phyloP scores from a whole-genome alignment of 306 rosid species.

The Astragalus membranaceus region DNA sequence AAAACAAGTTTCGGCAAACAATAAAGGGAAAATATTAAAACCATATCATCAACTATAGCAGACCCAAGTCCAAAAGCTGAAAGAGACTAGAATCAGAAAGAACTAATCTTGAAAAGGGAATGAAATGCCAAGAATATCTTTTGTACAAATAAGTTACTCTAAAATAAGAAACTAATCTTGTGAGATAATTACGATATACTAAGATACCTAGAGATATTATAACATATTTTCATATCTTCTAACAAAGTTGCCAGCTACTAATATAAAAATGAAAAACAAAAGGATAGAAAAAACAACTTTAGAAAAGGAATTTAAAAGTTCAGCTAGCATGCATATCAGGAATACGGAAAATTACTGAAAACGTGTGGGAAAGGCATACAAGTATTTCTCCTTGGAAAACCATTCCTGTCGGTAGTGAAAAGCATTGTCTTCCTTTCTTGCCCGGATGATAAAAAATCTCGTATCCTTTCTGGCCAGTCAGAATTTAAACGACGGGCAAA shows the following conservation, averaged over 20 bases:
- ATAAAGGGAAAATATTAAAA: not conserved
- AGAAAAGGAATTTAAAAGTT: not conserved
- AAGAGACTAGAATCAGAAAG: not conserved
- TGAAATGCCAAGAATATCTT: not conserved
- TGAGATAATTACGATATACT: not conserved
- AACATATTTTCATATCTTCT: not conserved
- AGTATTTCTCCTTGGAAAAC: constrained; percentile 43
- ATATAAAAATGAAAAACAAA: not conserved
- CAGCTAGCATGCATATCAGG: constrained; percentile 10
- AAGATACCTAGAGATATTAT: not conserved
- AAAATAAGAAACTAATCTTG: not conserved
- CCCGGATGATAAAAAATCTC: constrained; percentile 67
- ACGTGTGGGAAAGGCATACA: constrained; percentile 37
- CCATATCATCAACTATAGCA: not conserved
- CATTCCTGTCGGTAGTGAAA: constrained; percentile 46
- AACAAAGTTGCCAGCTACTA: not conserved
- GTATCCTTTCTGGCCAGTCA: constrained; percentile 93
- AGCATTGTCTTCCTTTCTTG: constrained; percentile 62
- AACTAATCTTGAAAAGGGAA: not conserved
- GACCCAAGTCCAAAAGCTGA: not conserved
- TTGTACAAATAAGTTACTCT: not conserved
- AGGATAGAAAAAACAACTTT: not conserved
- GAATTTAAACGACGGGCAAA: constrained; percentile 89
- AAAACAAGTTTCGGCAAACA: not conserved
- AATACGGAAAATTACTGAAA: constrained; percentile 2